phyloP scores from a whole-genome alignment of 2,329 filamentous ascomycete genomes.

The Penicillium sp. region DNA sequence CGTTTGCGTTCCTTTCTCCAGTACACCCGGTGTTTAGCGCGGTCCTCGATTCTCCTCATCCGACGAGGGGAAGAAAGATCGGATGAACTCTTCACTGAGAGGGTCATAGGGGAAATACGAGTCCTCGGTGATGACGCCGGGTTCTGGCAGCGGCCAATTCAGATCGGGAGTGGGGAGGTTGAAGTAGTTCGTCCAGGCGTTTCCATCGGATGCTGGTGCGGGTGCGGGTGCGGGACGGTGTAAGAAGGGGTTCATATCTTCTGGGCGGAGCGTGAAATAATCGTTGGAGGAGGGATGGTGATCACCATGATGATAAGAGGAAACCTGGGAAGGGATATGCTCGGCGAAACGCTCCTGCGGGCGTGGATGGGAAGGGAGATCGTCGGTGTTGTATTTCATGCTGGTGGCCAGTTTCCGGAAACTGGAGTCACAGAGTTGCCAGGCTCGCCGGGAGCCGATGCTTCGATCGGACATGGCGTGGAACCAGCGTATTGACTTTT shows the following conservation, averaged over 20 bases:
- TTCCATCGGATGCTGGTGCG: constrained; percentile 3
- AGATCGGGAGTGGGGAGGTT: constrained; percentile 19
- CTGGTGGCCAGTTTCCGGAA: constrained; percentile 39
- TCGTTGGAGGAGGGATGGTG: constrained; percentile 4
- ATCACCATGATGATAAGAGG: not conserved
- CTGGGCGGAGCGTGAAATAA: constrained; percentile 17
- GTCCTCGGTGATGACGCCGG: constrained; percentile 24
- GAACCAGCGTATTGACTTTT: constrained; percentile 50
- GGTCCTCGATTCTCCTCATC: constrained; percentile 32
- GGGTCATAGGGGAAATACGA: constrained; percentile 44
- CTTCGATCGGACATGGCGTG: constrained; percentile 44
- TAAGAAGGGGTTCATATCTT: constrained; percentile 13
- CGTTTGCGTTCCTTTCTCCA: constrained; percentile 3
- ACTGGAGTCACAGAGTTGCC: constrained; percentile 43
- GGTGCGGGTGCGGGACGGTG: constrained; percentile 1
- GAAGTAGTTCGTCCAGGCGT: constrained; percentile 17
- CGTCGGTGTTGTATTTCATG: constrained; percentile 39
- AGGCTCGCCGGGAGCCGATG: constrained; percentile 45
- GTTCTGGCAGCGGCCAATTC: constrained; percentile 12
- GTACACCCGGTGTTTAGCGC: constrained; percentile 2
- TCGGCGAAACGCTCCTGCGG: constrained; percentile 11
- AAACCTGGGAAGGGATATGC: not conserved
- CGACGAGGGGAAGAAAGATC: constrained; percentile 39
- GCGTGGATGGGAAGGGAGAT: constrained; percentile 32
- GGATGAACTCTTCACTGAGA: constrained; percentile 41